Conservation (phyloP, 2,329 filamentous ascomycete genomes). For the Fusarium sp. region DNA sequence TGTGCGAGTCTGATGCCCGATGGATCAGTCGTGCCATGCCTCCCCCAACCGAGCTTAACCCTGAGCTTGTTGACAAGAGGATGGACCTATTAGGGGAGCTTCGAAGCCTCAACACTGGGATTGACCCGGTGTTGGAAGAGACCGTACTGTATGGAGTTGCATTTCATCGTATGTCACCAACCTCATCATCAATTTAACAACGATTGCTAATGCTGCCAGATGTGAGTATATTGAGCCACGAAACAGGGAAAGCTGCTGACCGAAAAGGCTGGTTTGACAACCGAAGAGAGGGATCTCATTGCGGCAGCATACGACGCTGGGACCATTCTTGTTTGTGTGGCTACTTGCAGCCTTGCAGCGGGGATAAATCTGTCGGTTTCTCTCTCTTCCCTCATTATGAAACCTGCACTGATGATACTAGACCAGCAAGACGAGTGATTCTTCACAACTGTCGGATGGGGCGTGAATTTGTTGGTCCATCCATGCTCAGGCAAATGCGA, state of each 20-base stretch:
- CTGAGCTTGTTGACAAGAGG: conserved; percentile 69
- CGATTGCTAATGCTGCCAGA: conserved; percentile 50
- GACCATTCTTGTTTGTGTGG: conserved; percentile 78
- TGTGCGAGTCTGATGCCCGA: conserved; percentile 78
- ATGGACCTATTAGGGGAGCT: conserved; percentile 77
- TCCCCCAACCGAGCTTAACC: conserved; percentile 60
- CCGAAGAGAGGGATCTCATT: conserved; percentile 81
- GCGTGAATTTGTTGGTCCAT: conserved; percentile 81
- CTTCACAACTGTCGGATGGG: conserved; percentile 84
- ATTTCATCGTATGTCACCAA: conserved; percentile 73
- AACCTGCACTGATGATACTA: conserved; percentile 39
- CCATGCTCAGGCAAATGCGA: conserved; percentile 87
- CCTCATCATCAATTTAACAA: neutral
- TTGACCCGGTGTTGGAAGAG: conserved; percentile 76
- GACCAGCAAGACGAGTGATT: conserved; percentile 79
- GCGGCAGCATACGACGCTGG: conserved; percentile 80
- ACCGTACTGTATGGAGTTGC: conserved; percentile 78
- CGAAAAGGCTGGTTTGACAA: conserved; percentile 75
- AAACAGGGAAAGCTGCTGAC: conserved; percentile 42
- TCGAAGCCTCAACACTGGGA: conserved; percentile 74
- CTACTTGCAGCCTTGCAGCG: conserved; percentile 85
- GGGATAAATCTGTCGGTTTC: conserved; percentile 78
- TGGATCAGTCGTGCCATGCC: conserved; percentile 79
- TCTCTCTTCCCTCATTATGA: neutral
- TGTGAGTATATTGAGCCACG: conserved; percentile 51